Evolutionary conservation across 176 grass and related monocot species (phyloP), one percentile per base, ranked within the genome.

Genomic region (Avena atlantica): DNA sequence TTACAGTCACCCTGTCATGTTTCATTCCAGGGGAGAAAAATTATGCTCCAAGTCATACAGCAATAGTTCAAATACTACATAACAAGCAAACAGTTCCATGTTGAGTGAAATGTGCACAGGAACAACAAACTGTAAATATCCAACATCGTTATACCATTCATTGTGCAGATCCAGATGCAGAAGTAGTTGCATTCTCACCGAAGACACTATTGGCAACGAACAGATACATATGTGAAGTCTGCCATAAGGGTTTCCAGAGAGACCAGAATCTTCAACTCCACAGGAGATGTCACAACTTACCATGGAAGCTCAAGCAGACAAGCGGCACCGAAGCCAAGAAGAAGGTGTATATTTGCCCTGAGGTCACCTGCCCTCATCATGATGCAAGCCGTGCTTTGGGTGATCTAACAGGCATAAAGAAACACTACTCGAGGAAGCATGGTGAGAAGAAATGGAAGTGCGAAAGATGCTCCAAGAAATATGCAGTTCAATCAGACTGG

Each of bases 401-500:
- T 34, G 74, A 77, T 77, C 74, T 77, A 56, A 77, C 74, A 77
- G 74, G 74, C 50, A 77, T 77, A 56, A 77, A 77, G 50, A 77
- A 77, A 56, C 74, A 77, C 74, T 77, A 77, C 50, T 77, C 74
- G 1, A 11, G 74, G 25, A 77, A 77, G 74, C 74, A 77, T 77
- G 74, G 74, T 19, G 74, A 77, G 74, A 77, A 77, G 74, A 77
- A 77, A 57, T 77, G 74, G 74, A 77, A 77, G 50, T 77, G 74
- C 10, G 74, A 77, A 77, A 77, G 74, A 77, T 77, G 74, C 50
- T 77, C 74, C 11, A 77, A 77, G 74, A 77, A 77, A 77, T 77
- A 77, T 34, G 74, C 74, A 15, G 74, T 77, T 52, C 74, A 77
- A 19, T 77, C 74, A 6, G 74, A 77, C 51, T 77, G 74, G 74